Conservation (phyloP, 2,329 filamentous ascomycete species). For the Apiospora arundinis region DNA sequence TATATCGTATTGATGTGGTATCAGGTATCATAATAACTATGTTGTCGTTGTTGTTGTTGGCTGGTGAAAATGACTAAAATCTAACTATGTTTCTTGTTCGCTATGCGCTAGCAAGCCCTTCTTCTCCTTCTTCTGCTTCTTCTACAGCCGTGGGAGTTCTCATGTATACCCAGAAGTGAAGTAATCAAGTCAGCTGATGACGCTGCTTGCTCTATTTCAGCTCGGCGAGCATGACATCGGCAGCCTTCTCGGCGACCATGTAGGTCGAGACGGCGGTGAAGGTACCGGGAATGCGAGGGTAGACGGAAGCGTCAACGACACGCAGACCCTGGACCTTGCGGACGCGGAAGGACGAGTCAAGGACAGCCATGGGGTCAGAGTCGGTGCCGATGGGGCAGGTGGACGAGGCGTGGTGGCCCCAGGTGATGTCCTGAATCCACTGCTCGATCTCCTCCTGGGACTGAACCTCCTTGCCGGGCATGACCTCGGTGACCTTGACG, state of each 20-base stretch:
- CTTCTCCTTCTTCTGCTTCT: no score
- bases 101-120: neutral
- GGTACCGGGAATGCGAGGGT: conserved; percentile 50
- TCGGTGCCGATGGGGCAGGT: conserved; percentile 59
- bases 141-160: no score
- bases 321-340: conserved; percentile 56
- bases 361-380: conserved; percentile 56
- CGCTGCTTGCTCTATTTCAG: neutral
- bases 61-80: no score
- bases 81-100: neutral
- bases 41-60: neutral
- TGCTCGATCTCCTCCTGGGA: conserved; percentile 35
- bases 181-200: no score
- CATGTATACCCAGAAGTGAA: neutral
- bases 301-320: conserved; percentile 61
- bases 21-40: conserved; percentile 9
- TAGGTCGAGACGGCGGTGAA: conserved; percentile 53
- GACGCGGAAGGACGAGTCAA: conserved; percentile 60
- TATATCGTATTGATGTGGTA: neutral
- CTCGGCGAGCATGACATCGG: conserved; percentile 52
- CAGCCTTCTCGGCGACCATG: conserved; percentile 63
- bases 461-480: conserved; percentile 13
- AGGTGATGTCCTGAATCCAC: conserved; percentile 48
- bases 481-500: conserved; percentile 13
- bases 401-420: conserved; percentile 61